phyloP scores from a whole-genome alignment of 225 moss, liverwort and hornwort species.

The Straminergon stramineum region DNA sequence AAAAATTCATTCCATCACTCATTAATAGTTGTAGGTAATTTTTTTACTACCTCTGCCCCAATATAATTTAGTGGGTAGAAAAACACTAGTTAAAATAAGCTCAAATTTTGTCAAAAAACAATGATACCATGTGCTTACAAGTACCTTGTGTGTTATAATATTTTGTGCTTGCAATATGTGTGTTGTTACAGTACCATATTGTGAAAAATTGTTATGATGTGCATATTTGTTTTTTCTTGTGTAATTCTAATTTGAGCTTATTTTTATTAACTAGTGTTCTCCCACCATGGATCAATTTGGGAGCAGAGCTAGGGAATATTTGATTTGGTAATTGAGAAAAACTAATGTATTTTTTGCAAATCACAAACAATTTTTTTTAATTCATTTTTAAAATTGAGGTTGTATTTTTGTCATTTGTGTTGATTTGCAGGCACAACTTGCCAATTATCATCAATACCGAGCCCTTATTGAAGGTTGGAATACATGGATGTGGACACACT shows the following conservation, averaged over 20 bases:
- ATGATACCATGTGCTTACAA: rapidly evolving
- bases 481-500: conserved; percentile 89
- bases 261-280: background rate
- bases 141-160: too few species aligned
- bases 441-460: conserved; percentile 61
- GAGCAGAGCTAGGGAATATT: background rate
- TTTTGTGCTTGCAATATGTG: background rate
- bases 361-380: background rate
- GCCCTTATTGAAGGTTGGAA: conserved; percentile 91
- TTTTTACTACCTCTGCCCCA: background rate
- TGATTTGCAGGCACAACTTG: conserved; percentile 63
- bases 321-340: background rate
- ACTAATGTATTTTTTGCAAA: background rate
- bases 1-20: too few species aligned
- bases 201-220: background rate
- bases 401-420: background rate
- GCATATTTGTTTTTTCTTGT: background rate
- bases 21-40: background rate
- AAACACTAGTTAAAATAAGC: background rate
- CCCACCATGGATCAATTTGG: rapidly evolving
- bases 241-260: background rate
- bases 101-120: background rate
- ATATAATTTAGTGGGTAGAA: background rate
- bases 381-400: too few species aligned
- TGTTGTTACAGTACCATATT: rapidly evolving